Base-by-base conservation (phyloP, 208 protist species). In the Vickermania spadyakhi region DNA sequence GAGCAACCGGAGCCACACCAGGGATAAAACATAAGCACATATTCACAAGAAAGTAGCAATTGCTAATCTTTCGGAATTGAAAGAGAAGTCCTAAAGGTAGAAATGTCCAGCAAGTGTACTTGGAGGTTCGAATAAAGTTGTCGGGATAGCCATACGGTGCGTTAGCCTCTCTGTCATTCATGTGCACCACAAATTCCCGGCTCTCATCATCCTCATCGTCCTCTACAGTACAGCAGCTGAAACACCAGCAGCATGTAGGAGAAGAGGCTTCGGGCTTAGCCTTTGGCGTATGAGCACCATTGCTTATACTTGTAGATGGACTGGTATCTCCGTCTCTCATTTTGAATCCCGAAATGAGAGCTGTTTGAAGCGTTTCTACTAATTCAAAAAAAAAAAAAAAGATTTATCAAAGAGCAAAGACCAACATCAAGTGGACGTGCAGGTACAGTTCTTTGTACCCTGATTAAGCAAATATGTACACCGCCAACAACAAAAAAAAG, bases 1-100 rank as follows among this genome's bases (percentile, higher is more conserved):
- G 96, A 56, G 58, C 87, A 1, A 98, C 61, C 1, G 96, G 95
- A 2, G 89, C 85, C 0, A 97, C 76, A 29, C 83, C 84, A 5
- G 95, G 95, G 36, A 98, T 94, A 2, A 97, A 66, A 4, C 81
- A 71, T 27, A 98, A 79, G 36, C 96, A 74, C 77, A 93, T 96
- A 58, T 84, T 88, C 4, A 98, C 64, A 14, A 98, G 72, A 70
- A 98, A 98, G 70, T 98, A 98, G 22, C 96, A 53, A 60, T 98
- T 98, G 31, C 93, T 94, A 5, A 88, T 74, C 65, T 90, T 88
- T 28, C 41, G 79, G 50, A 97, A 97, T 71, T 98, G 95, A 54
- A 97, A 82, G 7, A 96, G 70, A 7, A 98, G 70, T 25, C 77
- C 86, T 14, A 98, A 65, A n/a, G 96, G 96, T 21, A 99, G 58